phyloP scores from a whole-genome alignment of 1,139 yeast species.

The Kluyveromyces sp. region DNA sequence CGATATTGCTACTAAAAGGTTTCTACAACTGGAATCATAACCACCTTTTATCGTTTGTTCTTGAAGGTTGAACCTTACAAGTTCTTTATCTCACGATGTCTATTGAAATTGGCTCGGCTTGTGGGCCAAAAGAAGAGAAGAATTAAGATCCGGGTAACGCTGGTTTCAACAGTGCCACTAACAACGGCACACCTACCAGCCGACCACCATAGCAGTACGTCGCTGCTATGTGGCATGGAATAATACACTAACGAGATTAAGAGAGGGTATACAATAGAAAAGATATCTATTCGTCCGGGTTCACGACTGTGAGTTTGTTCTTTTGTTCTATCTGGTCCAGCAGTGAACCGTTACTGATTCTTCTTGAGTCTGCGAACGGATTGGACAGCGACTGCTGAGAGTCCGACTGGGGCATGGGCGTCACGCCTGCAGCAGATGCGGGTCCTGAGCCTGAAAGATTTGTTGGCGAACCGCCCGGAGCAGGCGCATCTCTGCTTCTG shows the following conservation, averaged over 20 bases:
- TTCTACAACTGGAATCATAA: too few relatives aligned
- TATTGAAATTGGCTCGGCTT: slow-evolving; percentile 6
- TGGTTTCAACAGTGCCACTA: too few relatives aligned
- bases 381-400: slow-evolving; percentile 11
- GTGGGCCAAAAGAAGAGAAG: not conserved
- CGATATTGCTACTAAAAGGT: too few relatives aligned
- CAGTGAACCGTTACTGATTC: slow-evolving; percentile 29
- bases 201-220: too few relatives aligned
- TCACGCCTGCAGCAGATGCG: not conserved
- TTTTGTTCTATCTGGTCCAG: slow-evolving; percentile 16
- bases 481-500: too few relatives aligned
- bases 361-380: slow-evolving; percentile 31
- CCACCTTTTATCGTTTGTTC: too few relatives aligned
- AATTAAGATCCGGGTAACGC: not conserved
- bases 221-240: too few relatives aligned
- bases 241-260: too few relatives aligned
- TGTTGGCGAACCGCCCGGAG: too few relatives aligned
- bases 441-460: not conserved
- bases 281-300: slow-evolving; percentile 26
- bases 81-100: not conserved
- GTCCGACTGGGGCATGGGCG: not conserved
- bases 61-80: not conserved
- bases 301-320: slow-evolving; percentile 30
- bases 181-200: too few relatives aligned
- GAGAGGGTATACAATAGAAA: too few relatives aligned